These are phyloP conservation scores for Petunia axillaris DNA, from an alignment of 257 asterid species.

Conservation along the genomic window DNA sequence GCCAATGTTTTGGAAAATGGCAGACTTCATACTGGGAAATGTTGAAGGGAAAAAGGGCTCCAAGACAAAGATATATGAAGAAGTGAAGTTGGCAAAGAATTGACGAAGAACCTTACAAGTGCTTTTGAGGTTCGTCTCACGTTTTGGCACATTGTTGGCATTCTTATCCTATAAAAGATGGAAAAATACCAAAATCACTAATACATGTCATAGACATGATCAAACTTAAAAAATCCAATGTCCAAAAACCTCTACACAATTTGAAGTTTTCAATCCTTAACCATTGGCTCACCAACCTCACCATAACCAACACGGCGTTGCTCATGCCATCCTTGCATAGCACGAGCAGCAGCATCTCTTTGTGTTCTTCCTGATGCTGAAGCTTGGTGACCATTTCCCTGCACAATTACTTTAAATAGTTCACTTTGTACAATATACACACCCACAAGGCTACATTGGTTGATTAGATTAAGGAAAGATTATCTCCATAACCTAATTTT, in stretches of 20 bases:
- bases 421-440: background rate
- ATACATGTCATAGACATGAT: constrained; percentile 14
- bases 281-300: constrained; percentile 60
- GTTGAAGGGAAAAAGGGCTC: background rate
- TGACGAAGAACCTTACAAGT: constrained; percentile 54
- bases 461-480: background rate
- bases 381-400: constrained; percentile 77
- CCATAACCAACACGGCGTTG: constrained; percentile 60
- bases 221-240: background rate
- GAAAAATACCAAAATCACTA: constrained; percentile 10
- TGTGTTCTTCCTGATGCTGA: constrained; percentile 77
- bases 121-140: constrained; percentile 75
- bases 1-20: background rate
- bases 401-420: constrained; percentile 26
- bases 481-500: background rate
- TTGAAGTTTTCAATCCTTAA: constrained; percentile 46
- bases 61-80: background rate
- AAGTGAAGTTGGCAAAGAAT: background rate
- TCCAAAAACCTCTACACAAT: background rate
- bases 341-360: constrained; percentile 92
- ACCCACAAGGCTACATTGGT: background rate
- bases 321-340: constrained; percentile 91
- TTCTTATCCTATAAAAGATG: constrained; percentile 65
- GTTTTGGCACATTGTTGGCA: constrained; percentile 56
- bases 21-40: background rate